A percentile compares a stretch with the other conserved stretches of the same genome.
phyloP scores from a whole-genome alignment of 225 moss, liverwort and hornwort species.

The Sphagnum contortum region DNA sequence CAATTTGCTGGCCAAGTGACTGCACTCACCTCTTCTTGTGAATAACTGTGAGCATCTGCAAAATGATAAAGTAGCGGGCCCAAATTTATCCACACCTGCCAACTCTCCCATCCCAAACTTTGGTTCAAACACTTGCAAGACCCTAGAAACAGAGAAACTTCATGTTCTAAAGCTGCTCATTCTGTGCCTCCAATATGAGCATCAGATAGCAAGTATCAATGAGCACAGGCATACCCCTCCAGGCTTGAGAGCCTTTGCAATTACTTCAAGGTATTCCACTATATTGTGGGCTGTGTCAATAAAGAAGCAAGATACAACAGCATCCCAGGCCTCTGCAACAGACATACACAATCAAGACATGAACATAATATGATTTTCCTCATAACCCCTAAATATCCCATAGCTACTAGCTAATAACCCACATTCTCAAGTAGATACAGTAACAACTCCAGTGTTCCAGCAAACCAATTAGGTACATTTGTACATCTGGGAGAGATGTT shows the following conservation, averaged over 20 bases:
- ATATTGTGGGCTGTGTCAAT: slow-evolving; percentile 81
- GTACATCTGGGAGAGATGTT: too few species aligned
- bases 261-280: slow-evolving; percentile 72
- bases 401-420: too few species aligned
- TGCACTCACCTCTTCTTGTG: slow-evolving; percentile 42
- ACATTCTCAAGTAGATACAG: too few species aligned
- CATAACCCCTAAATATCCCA: too few species aligned
- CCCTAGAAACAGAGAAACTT: background rate
- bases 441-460: too few species aligned
- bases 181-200: too few species aligned
- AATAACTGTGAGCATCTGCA: slow-evolving; percentile 45
- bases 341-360: slow-evolving; percentile 11
- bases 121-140: background rate
- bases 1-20: too few species aligned
- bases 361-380: background rate
- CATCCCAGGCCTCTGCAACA: slow-evolving; percentile 71
- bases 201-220: too few species aligned
- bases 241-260: slow-evolving; percentile 60
- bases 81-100: slow-evolving; percentile 83
- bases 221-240: slow-evolving; percentile 49
- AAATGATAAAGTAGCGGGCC: slow-evolving; percentile 85
- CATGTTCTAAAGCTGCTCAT: too few species aligned
- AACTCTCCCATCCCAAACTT: background rate
- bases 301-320: slow-evolving; percentile 73
- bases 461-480: too few species aligned